Evolutionary conservation across 2,329 filamentous ascomycete species (phyloP).

Genomic region (Paecilomyces niveus): DNA sequence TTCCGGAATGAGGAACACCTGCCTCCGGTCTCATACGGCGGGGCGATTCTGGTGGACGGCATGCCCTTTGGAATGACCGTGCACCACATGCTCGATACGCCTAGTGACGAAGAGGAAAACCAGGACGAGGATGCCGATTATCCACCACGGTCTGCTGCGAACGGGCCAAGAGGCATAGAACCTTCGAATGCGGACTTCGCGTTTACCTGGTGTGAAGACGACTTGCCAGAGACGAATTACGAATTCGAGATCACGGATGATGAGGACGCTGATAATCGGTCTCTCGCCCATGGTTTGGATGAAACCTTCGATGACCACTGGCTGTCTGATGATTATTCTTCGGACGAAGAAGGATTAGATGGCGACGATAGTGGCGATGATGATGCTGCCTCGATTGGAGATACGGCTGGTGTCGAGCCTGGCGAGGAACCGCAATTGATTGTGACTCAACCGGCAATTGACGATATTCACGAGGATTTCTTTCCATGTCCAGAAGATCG

Average conservation of each 20-base stretch:
- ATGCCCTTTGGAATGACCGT: constrained; percentile 91
- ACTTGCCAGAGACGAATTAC: constrained; percentile 29
- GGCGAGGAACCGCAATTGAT: constrained; percentile 70
- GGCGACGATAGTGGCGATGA: constrained; percentile 49
- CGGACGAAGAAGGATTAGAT: constrained; percentile 46
- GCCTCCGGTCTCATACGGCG: constrained; percentile 85
- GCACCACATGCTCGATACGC: constrained; percentile 82
- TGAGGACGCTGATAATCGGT: constrained; percentile 41
- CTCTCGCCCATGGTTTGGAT: constrained; percentile 28
- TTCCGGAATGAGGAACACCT: constrained; percentile 80
- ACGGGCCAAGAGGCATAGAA: constrained; percentile 19
- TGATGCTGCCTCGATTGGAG: constrained; percentile 55
- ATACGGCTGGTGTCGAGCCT: constrained; percentile 69
- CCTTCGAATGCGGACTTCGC: constrained; percentile 23
- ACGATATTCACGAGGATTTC: constrained; percentile 77
- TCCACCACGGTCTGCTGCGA: constrained; percentile 41
- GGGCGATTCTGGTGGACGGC: constrained; percentile 76
- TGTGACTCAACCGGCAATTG: constrained; percentile 85
- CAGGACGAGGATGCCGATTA: constrained; percentile 27
- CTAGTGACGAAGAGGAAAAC: constrained; percentile 48
- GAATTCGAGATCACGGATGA: constrained; percentile 49
- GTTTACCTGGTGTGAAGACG: constrained; percentile 32
- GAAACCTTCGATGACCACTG: constrained; percentile 36
- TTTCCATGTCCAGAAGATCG: constrained; percentile 72
- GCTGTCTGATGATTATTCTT: constrained; percentile 40